A percentile compares a stretch with the other conserved stretches of the same genome.
phyloP scores from a whole-genome alignment of 495 filamentous ascomycete genomes.

The Tuber umbilicatum region DNA sequence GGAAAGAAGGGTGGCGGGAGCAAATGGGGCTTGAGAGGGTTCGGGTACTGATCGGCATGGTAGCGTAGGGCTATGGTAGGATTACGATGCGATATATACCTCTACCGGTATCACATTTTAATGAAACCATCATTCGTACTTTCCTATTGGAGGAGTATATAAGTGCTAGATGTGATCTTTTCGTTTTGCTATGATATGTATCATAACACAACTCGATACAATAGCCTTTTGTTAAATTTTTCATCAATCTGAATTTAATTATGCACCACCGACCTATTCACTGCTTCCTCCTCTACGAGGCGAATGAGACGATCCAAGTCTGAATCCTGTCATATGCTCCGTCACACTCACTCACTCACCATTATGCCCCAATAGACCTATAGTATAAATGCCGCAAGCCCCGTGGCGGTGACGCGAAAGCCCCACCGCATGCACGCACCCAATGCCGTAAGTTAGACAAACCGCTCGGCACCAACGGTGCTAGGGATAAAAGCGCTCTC shows the following conservation, averaged over 20 bases:
- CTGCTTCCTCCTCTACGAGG: not conserved
- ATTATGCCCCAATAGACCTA: no score
- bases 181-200: no score
- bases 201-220: not conserved
- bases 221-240: not conserved
- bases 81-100: no score
- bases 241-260: not conserved
- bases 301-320: not conserved
- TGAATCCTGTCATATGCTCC: no score
- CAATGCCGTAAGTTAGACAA: no score
- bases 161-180: not conserved
- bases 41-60: slow-evolving; percentile 21
- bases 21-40: slow-evolving; percentile 31
- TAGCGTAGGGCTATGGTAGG: not conserved
- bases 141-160: not conserved
- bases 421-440: no score
- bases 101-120: not conserved
- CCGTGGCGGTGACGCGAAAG: no score
- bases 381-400: no score
- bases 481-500: no score
- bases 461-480: no score
- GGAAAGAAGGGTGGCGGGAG: slow-evolving; percentile 37
- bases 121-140: not conserved
- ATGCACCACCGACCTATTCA: not conserved
- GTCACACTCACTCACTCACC: no score